Conservation (phyloP, 176 grass and related monocot genomes). For the Ampelocalamus luodianensis region DNA sequence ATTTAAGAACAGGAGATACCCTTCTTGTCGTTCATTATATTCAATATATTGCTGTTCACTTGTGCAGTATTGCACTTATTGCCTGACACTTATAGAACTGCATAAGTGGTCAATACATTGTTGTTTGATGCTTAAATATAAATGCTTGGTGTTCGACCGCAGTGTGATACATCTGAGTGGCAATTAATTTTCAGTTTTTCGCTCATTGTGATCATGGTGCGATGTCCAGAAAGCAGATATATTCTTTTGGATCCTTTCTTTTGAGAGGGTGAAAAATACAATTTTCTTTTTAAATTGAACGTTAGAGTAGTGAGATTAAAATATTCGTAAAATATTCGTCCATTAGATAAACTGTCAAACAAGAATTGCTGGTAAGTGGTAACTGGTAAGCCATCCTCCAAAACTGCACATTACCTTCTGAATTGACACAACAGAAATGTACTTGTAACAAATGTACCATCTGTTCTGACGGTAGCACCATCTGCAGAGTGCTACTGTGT, state of each 20-base stretch:
- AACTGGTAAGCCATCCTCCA: not conserved
- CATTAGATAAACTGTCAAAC: not conserved
- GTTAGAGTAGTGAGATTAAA: not conserved
- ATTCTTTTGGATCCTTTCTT: not conserved
- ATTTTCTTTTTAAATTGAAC: not conserved
- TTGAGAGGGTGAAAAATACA: not conserved
- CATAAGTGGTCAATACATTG: conserved; percentile 4
- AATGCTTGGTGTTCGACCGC: not conserved
- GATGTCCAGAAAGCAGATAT: not conserved
- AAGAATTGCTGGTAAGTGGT: conserved; percentile 1
- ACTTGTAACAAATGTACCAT: too few relatives aligned
- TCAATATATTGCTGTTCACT: conserved; percentile 8
- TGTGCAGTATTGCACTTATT: not conserved
- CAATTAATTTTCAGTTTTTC: not conserved
- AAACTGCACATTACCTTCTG: too few relatives aligned
- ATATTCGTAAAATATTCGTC: not conserved
- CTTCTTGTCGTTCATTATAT: not conserved
- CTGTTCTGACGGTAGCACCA: too few relatives aligned
- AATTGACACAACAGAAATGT: too few relatives aligned
- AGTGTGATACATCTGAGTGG: not conserved
- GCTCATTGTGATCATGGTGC: not conserved
- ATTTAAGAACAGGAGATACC: conserved; percentile 23
- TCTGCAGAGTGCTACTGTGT: too few relatives aligned
- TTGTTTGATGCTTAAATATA: not conserved
- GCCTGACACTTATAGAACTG: not conserved